Conservation (phyloP, 2,329 filamentous ascomycete genomes). For the Penicillium sp. region DNA sequence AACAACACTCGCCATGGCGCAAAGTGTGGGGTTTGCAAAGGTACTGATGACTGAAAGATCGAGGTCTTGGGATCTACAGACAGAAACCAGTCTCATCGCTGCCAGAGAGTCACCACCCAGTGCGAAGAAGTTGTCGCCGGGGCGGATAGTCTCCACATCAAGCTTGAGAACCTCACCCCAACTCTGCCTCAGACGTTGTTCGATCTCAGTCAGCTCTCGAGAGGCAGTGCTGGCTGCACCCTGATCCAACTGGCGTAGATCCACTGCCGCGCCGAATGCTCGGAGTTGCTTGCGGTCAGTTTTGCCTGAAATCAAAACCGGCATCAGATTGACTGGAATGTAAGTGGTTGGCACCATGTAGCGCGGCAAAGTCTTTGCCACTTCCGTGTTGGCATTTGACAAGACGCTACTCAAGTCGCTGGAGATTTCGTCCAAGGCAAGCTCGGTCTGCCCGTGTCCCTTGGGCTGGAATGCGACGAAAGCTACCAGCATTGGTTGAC, state of each 20-base stretch:
- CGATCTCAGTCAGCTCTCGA: slow-evolving; percentile 34
- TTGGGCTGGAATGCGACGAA: slow-evolving; percentile 33
- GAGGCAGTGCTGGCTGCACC: slow-evolving; percentile 10
- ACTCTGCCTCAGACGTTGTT: slow-evolving; percentile 33
- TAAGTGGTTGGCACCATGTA: slow-evolving; percentile 45
- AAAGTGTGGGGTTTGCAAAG: slow-evolving; percentile 37
- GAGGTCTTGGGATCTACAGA: slow-evolving; percentile 31
- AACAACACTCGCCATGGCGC: slow-evolving; percentile 46
- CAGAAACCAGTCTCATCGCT: slow-evolving; percentile 38
- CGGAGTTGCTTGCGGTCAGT: slow-evolving; percentile 43
- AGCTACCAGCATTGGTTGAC: slow-evolving; percentile 33
- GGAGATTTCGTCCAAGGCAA: slow-evolving; percentile 15
- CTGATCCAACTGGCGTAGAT: slow-evolving; percentile 35
- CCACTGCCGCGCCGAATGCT: slow-evolving; percentile 35
- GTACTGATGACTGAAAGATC: slow-evolving; percentile 39
- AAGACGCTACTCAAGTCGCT: slow-evolving; percentile 21
- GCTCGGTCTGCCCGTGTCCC: slow-evolving; percentile 17
- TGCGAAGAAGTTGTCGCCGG: slow-evolving; percentile 41
- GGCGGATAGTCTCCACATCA: slow-evolving; percentile 36
- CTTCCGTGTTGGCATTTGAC: slow-evolving; percentile 24
- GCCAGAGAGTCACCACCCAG: slow-evolving; percentile 39
- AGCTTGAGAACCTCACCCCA: slow-evolving; percentile 39
- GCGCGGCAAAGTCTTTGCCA: slow-evolving; percentile 31
- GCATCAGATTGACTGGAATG: slow-evolving; percentile 46
- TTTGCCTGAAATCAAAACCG: slow-evolving; percentile 48